phyloP scores from a whole-genome alignment of 108 stramenopile genomes.

The Halocafeteria seosinensis region DNA sequence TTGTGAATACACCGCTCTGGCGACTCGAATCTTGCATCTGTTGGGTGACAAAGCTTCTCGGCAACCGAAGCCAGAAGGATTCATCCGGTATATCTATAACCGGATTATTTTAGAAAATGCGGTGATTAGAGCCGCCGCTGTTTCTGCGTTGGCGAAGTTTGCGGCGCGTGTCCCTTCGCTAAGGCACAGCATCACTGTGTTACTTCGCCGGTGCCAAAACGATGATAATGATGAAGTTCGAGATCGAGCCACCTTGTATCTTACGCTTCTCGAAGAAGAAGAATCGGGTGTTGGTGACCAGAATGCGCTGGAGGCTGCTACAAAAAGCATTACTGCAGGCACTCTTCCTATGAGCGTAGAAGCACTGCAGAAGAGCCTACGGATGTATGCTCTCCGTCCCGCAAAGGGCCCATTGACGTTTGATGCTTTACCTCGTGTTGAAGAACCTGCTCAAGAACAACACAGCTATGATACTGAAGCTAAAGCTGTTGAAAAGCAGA shows the following conservation, averaged over 20 bases:
- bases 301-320: constrained; percentile 9
- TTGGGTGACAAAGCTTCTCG: constrained; percentile 64
- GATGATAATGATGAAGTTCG: constrained; percentile 90
- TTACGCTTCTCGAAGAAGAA: constrained; percentile 48
- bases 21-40: constrained; percentile 62
- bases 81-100: constrained; percentile 93
- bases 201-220: constrained; percentile 52
- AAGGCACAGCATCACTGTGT: constrained; percentile 48
- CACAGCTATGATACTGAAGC: constrained; percentile 7
- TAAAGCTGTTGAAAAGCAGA: not conserved
- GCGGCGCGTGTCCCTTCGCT: constrained; percentile 62
- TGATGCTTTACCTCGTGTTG: constrained; percentile 51
- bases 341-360: constrained; percentile 61
- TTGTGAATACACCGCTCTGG: constrained; percentile 75
- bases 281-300: constrained; percentile 31
- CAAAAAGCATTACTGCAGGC: constrained; percentile 48
- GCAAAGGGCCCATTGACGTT: constrained; percentile 45
- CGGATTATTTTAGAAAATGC: constrained; percentile 82
- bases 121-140: constrained; percentile 73
- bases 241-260: constrained; percentile 61
- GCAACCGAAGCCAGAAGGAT: constrained; percentile 60
- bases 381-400: constrained; percentile 48
- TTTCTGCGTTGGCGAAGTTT: constrained; percentile 65
- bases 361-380: constrained; percentile 54
- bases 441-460: constrained; percentile 37